phyloP scores from a whole-genome alignment of 164 flowering plant species.

The Litsea cubeba region DNA sequence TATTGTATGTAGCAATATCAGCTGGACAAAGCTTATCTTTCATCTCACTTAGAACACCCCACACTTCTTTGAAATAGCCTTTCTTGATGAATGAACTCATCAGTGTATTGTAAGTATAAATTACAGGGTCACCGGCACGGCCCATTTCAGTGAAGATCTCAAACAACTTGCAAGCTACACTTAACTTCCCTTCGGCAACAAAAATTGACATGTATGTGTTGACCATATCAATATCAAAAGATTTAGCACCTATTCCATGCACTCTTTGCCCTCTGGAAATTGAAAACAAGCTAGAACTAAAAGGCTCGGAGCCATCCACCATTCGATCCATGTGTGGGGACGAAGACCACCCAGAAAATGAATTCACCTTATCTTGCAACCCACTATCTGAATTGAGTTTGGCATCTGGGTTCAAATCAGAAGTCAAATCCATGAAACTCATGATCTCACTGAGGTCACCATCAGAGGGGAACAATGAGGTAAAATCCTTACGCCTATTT shows the following conservation, averaged over 20 bases:
- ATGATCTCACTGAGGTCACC: conserved; percentile 49
- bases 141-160: conserved; percentile 79
- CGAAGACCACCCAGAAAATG: conserved; percentile 55
- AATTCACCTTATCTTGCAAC: conserved; percentile 13
- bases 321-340: conserved; percentile 79
- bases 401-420: conserved; percentile 4
- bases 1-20: conserved; percentile 84
- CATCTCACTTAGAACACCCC: conserved; percentile 74
- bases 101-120: conserved; percentile 82
- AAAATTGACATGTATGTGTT: conserved; percentile 84
- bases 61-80: conserved; percentile 79
- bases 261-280: conserved; percentile 50
- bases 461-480: conserved; percentile 60
- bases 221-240: conserved; percentile 88
- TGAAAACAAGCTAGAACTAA: conserved; percentile 29
- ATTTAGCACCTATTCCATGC: conserved; percentile 36
- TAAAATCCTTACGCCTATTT: conserved; percentile 52
- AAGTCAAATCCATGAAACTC: conserved; percentile 23
- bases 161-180: conserved; percentile 89
- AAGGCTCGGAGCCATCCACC: conserved; percentile 36
- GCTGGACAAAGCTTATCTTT: conserved; percentile 70
- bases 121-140: conserved; percentile 45
- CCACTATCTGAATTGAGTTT: conserved; percentile 18
- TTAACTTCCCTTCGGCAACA: conserved; percentile 78
- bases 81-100: conserved; percentile 90